Conservation (phyloP, 2,329 filamentous ascomycete species). For the Cadophora gregata region DNA sequence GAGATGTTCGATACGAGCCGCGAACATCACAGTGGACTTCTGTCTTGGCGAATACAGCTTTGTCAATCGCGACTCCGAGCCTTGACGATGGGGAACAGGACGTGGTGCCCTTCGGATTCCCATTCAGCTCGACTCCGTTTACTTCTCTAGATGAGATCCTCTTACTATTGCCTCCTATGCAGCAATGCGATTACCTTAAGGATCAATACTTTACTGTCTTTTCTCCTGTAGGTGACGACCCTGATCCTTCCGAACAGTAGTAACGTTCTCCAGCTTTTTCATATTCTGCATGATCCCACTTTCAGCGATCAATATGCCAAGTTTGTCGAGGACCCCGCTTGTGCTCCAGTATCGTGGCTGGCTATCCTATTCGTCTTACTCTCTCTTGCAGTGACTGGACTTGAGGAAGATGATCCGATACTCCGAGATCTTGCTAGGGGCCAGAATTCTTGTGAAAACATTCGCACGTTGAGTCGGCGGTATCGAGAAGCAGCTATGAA, state of each 20-base stretch:
- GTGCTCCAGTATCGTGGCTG: conserved; percentile 21
- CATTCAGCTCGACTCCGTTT: conserved; percentile 3
- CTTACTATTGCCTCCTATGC: conserved; percentile 22
- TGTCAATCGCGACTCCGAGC: conserved; percentile 22
- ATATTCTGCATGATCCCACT: conserved; percentile 30
- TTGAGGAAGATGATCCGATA: conserved; percentile 27
- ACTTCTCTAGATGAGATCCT: conserved; percentile 24
- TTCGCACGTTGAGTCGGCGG: conserved; percentile 19
- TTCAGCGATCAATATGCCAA: conserved; percentile 23
- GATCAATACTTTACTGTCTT: conserved; percentile 28
- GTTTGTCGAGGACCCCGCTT: conserved; percentile 24
- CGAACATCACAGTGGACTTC: conserved; percentile 24
- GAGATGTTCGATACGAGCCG: conserved; percentile 21
- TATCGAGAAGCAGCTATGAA: conserved; percentile 31
- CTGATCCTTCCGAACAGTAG: not conserved
- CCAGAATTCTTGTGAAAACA: conserved; percentile 20
- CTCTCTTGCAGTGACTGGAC: conserved; percentile 25
- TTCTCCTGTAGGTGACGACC: conserved; percentile 21
- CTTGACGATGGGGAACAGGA: conserved; percentile 15
- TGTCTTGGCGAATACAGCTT: conserved; percentile 21
- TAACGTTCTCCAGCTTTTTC: conserved; percentile 23
- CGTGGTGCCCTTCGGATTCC: conserved; percentile 6
- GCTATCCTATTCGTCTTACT: conserved; percentile 29
- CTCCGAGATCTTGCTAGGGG: conserved; percentile 25
- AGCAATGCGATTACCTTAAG: conserved; percentile 29